Evolutionary conservation across 2,329 filamentous ascomycete species (phyloP), one percentile per base, ranked within the genome.

Genomic region (Verticillium nonalfalfae): DNA sequence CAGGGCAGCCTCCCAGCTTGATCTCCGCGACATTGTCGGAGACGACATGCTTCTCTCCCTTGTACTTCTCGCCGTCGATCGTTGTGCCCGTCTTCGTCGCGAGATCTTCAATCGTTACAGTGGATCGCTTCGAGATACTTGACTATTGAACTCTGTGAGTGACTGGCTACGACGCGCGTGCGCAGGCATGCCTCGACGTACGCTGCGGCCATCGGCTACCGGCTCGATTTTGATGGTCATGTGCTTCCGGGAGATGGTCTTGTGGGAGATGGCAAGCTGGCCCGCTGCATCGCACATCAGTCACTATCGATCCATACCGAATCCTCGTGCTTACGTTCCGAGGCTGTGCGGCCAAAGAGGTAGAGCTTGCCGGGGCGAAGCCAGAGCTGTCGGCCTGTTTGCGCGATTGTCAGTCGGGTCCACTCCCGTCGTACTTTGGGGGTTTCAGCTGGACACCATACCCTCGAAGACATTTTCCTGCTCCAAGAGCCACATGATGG

Each of bases 201-300:
- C 87, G 60, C 87, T 90, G 70, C 91, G 86, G 57, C 86, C 88
- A 14, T 86, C 77, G 50, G 79, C 76, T 40, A 94, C 88, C 0
- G 76, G 68, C 56, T 83, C 85, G 7, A 98, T 86, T 52, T 86
- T 82, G 58, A 99, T 87, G 36, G 88, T 88, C 66, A 97, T 78
- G 75, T 99, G 95, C 70, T 95, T 91, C 61, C 94, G 84, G 36
- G 95, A 99, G 57, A 99, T 90, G 1, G 89, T 90, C 69, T 90
- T 91, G 69, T 95, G 85, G 6, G 88, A 85, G 66, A 97, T 90
- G 31, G 84, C 86, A 66, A 90, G 77, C 68, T 84, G 85, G 3
- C 85, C 85, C 60, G 85, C 88, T 90, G 66, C n/a, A 56, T 21
- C 45, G 26, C 4, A 4, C n/a, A 11, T 55, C 33, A 52, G 45